phyloP scores from a whole-genome alignment of 2,329 filamentous ascomycete species.

The Emericellopsis cladophorae region DNA sequence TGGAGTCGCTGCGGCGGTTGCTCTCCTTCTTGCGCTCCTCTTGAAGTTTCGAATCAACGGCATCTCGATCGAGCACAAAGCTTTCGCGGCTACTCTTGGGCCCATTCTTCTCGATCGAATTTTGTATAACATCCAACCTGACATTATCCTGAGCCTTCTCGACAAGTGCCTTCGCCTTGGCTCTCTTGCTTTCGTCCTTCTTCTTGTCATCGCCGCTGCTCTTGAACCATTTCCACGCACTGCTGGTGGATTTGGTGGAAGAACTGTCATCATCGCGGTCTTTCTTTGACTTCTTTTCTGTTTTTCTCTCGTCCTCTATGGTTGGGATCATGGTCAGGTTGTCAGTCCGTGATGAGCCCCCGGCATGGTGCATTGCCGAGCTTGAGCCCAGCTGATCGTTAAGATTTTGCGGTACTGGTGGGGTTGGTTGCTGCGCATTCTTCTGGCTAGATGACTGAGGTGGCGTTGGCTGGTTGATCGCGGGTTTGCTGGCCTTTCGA shows the following conservation, averaged over 20 bases:
- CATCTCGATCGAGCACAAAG: conserved; percentile 69
- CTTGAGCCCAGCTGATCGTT: conserved; percentile 27
- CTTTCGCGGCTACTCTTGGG: conserved; percentile 63
- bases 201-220: conserved; percentile 61
- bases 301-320: conserved; percentile 57
- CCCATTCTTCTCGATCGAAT: conserved; percentile 60
- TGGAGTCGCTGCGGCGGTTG: conserved; percentile 61
- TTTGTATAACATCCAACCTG: conserved; percentile 75
- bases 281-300: conserved; percentile 64
- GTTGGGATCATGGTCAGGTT: conserved; percentile 72
- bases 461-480: background rate
- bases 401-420: conserved; percentile 8
- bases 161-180: conserved; percentile 44
- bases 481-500: conserved; percentile 9
- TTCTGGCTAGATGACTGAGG: conserved; percentile 11
- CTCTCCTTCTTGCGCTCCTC: conserved; percentile 76
- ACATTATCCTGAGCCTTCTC: conserved; percentile 63
- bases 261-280: conserved; percentile 49
- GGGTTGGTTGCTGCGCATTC: conserved; percentile 8
- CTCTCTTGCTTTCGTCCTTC: conserved; percentile 51
- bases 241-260: conserved; percentile 55
- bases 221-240: conserved; percentile 60
- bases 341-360: conserved; percentile 51
- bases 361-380: conserved; percentile 24
- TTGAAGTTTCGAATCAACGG: conserved; percentile 56